Conservation (phyloP, 2,329 filamentous ascomycete genomes). For the Fusarium metavorans region DNA sequence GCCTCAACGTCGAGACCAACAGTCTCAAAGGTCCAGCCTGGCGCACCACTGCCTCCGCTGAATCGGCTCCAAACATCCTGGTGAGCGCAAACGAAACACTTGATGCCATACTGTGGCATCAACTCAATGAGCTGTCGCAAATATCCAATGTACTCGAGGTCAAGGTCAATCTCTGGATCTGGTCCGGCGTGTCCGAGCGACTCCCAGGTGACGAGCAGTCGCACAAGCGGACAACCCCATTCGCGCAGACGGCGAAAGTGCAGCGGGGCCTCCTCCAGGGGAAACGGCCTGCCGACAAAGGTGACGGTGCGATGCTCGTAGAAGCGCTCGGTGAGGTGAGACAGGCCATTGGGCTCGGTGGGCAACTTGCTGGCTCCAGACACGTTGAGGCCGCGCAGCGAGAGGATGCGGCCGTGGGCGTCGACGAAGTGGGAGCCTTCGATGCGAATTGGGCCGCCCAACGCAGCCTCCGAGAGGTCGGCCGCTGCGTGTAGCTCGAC, state of each 20-base stretch:
- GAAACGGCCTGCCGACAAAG: conserved; percentile 55
- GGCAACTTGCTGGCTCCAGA: conserved; percentile 56
- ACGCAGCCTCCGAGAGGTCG: conserved; percentile 51
- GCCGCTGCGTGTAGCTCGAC: conserved; percentile 43
- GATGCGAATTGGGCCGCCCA: conserved; percentile 49
- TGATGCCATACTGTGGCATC: conserved; percentile 54
- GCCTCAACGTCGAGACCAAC: conserved; percentile 54
- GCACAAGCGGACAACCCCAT: conserved; percentile 55
- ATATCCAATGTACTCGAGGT: conserved; percentile 55
- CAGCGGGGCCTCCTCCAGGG: conserved; percentile 52
- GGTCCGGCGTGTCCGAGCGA: conserved; percentile 52
- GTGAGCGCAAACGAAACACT: conserved; percentile 57
- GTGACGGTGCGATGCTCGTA: conserved; percentile 55
- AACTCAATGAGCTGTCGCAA: conserved; percentile 51
- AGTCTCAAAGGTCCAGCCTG: conserved; percentile 56
- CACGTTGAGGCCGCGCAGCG: conserved; percentile 57
- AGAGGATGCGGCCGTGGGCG: conserved; percentile 51
- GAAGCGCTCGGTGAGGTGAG: conserved; percentile 55
- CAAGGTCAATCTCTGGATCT: conserved; percentile 48
- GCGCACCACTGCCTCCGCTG: conserved; percentile 56
- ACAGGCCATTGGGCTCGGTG: conserved; percentile 51
- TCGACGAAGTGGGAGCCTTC: conserved; percentile 50
- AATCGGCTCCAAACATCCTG: conserved; percentile 59
- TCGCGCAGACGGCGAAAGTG: conserved; percentile 53
- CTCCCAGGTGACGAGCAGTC: conserved; percentile 58